Evolutionary conservation across 306 rosid species (phyloP), one percentile per base, ranked within the genome.

Genomic region (Cajanus cajan): DNA sequence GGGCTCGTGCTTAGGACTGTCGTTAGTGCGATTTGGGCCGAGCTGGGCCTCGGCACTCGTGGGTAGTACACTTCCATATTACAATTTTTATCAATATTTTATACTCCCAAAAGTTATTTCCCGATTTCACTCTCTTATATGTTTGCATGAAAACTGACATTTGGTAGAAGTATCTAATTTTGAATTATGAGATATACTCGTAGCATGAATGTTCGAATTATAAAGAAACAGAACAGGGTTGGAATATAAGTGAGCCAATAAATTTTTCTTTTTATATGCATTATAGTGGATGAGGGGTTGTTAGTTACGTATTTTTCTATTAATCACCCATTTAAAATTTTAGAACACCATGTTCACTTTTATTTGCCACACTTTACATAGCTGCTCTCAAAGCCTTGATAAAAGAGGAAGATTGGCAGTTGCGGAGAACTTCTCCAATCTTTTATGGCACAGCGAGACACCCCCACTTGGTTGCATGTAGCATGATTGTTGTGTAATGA

Each of bases 71-170:
- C n/a, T n/a, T n/a, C n/a, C n/a, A n/a, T n/a, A n/a, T n/a, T n/a
- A n/a, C n/a, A 50, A 31, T 62, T 25, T 33, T 34, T 25, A 16
- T 28, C 25, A 52, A 41, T 63, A 63, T 76, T 33, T 47, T 45
- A 34, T 61, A 22, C 71, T 19, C n/a, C 8, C 12, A 33, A 9
- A 74, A 59, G 14, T 21, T 75, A 59, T 59, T 33, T 5, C 22
- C 15, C 44, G 44, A 16, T 28, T 43, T 28, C 34, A 19, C 19
- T 65, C 24, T 48, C 9, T 19, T 41, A 4, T 52, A 33, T 40
- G 25, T 52, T 52, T 74, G 80, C 55, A 43, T 54, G 76, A 43
- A 74, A 68, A 74, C 70, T 74, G 50, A 54, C 34, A 43, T 33
- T n/a, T 43, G 33, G 45, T 36, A 59, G 71, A 79, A 31, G 52